phyloP scores from a whole-genome alignment of 2,329 filamentous ascomycete genomes.

The Fusarium sp. region DNA sequence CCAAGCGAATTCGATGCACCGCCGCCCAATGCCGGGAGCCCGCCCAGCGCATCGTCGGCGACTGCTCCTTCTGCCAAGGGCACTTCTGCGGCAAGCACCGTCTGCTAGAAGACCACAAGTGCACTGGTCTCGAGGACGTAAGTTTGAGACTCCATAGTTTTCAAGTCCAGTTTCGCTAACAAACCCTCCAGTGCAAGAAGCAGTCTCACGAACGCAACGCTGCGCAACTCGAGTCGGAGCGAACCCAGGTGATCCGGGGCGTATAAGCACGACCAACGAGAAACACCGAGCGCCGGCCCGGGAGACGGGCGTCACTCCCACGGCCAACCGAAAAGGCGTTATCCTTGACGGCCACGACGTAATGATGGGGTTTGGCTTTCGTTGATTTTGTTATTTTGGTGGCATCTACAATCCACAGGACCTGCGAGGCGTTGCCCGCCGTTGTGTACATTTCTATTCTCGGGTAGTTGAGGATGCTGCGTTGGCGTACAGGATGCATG shows the following conservation, averaged over 20 bases:
- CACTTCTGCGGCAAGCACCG: constrained; percentile 96
- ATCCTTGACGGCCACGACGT: constrained; percentile 41
- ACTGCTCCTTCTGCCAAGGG: constrained; percentile 93
- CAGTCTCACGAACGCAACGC: constrained; percentile 94
- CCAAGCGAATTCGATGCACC: constrained; percentile 83
- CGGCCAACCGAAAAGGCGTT: constrained; percentile 10
- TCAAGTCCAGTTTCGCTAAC: constrained; percentile 4
- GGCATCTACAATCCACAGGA: constrained; percentile 29
- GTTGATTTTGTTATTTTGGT: constrained; percentile 11
- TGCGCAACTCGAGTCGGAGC: constrained; percentile 88
- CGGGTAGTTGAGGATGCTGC: constrained; percentile 35
- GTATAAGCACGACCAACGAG: constrained; percentile 61
- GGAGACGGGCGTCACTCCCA: constrained; percentile 35
- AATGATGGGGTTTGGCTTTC: constrained; percentile 37
- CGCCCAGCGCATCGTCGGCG: constrained; percentile 92
- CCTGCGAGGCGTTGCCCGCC: constrained; percentile 37
- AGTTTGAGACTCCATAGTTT: constrained; percentile 45
- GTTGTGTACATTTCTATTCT: constrained; percentile 38
- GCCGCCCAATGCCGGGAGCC: constrained; percentile 88
- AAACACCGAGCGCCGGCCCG: constrained; percentile 14
- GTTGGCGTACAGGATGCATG: constrained; percentile 42
- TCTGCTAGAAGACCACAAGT: constrained; percentile 92
- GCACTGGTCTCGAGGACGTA: constrained; percentile 87
- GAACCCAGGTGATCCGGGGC: constrained; percentile 92
- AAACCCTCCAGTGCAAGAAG: constrained; percentile 78